A percentile compares a stretch with the other conserved stretches of the same genome.
Evolutionary conservation across 2,329 filamentous ascomycete species (phyloP).

Genomic region (Xylaria sp.): DNA sequence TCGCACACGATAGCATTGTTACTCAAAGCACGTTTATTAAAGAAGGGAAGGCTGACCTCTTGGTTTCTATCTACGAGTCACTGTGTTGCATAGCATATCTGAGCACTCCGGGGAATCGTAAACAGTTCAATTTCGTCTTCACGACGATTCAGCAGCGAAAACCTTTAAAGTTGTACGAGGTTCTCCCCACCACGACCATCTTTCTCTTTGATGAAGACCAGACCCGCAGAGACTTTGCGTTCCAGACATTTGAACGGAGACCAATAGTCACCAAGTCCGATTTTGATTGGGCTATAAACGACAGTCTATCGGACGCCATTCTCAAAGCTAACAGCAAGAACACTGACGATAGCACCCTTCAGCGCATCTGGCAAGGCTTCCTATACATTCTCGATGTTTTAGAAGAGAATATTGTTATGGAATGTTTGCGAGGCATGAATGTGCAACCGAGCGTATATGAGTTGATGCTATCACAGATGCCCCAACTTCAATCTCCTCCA

Average conservation of each 20-base stretch:
- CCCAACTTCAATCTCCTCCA: conserved; percentile 53
- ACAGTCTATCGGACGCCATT: conserved; percentile 72
- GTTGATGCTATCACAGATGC: conserved; percentile 62
- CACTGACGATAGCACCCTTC: conserved; percentile 54
- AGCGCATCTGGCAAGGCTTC: conserved; percentile 80
- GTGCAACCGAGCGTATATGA: conserved; percentile 74
- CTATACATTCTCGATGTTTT: conserved; percentile 75
- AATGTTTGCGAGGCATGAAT: conserved; percentile 80
- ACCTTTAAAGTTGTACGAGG: conserved; percentile 74
- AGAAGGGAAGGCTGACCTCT: conserved; percentile 59
- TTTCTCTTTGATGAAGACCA: conserved; percentile 81
- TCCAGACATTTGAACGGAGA: conserved; percentile 68
- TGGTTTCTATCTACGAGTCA: conserved; percentile 85
- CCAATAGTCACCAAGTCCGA: conserved; percentile 70
- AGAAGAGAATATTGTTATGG: conserved; percentile 74
- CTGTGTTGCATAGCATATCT: conserved; percentile 85
- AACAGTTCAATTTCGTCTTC: conserved; percentile 82
- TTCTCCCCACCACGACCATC: conserved; percentile 79
- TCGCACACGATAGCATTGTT: conserved; percentile 46
- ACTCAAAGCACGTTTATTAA: conserved; percentile 49
- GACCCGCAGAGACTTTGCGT: conserved; percentile 69
- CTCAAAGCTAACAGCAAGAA: conserved; percentile 60
- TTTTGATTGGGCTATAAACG: conserved; percentile 86
- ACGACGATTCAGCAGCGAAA: conserved; percentile 78
- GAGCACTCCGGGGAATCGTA: conserved; percentile 55